Evolutionary conservation across 2,329 filamentous ascomycete genomes (phyloP), one percentile per base, ranked within the genome.

Genomic region (Paecilomyces formosus): DNA sequence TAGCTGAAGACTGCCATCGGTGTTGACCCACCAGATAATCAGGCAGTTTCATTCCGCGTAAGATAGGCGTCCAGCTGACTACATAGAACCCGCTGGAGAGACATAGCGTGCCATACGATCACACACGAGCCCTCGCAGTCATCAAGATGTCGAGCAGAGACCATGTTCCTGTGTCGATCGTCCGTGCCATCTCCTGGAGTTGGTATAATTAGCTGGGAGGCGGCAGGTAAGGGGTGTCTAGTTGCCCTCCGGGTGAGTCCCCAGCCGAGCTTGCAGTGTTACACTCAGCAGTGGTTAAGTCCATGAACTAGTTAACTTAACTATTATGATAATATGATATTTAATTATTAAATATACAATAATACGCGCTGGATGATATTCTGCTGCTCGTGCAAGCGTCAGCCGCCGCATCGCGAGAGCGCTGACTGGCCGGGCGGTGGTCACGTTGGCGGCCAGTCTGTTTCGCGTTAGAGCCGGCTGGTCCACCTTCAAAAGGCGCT

Each of bases 401-500:
- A n/a, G 35, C 35, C 35, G 35, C 11, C 21, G 13, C 49, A 12
- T 52, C 21, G 13, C 9, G 18, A 3, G 49, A 6, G 6, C 50
- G 22, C 50, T 28, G 50, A 24, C 13, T 28, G 50, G 22, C 50
- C 28, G 26, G 24, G 55, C 53, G 55, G 54, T 28, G 62, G 70
- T 76, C 73, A 75, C 72, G 73, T 76, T 76, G 59, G 58, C 57
- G 60, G 33, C 70, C 64, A 68, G 61, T 60, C 71, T 70, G 64
- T 65, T 72, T 73, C 70, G 71, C 65, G 71, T 74, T 74, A 73
- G 71, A 66, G 63, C 62, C 64, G 63, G 58, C 61, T 61, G 69
- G 69, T 71, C 68, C 69, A 71, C 71, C 71, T 74, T 74, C 71
- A 75, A 75, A 76, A 75, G 68, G 72, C 55, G 54, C 53, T 53